phyloP scores from a whole-genome alignment of 1,139 yeast species.

The Taphrina sp. region DNA sequence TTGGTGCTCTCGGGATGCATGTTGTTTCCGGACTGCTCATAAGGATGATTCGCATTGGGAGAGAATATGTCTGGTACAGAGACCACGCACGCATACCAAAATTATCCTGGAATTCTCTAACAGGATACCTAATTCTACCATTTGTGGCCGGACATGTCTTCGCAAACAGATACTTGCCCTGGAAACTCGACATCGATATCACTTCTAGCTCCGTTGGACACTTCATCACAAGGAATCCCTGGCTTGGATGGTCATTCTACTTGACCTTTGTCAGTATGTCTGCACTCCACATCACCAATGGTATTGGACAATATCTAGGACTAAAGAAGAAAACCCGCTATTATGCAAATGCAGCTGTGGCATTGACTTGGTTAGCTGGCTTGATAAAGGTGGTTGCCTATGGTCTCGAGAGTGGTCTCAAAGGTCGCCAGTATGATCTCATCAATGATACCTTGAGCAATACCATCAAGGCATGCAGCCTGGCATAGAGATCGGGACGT shows the following conservation, averaged over 20 bases:
- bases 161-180: constrained; percentile 15
- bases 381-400: constrained; percentile 8
- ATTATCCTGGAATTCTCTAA: constrained; percentile 21
- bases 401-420: constrained; percentile 3
- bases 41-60: constrained; percentile 8
- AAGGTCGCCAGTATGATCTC: constrained; percentile 12
- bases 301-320: constrained; percentile 13
- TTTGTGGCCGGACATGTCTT: constrained; percentile 21
- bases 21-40: constrained; percentile 8
- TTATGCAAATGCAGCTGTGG: constrained; percentile 3
- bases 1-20: constrained; percentile 20
- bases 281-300: constrained; percentile 13
- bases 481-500: too few relatives aligned
- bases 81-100: constrained; percentile 11
- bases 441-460: neutral
- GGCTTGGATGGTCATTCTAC: constrained; percentile 1
- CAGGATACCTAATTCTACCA: constrained; percentile 19
- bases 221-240: neutral
- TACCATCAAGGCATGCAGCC: neutral
- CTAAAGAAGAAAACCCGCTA: neutral
- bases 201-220: constrained; percentile 24
- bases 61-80: constrained; percentile 23
- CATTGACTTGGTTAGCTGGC: neutral
- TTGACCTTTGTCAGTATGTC: constrained; percentile 1
- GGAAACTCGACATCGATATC: constrained; percentile 23